phyloP scores from a whole-genome alignment of 106 monocot species.

The Platanthera zijinensis region DNA sequence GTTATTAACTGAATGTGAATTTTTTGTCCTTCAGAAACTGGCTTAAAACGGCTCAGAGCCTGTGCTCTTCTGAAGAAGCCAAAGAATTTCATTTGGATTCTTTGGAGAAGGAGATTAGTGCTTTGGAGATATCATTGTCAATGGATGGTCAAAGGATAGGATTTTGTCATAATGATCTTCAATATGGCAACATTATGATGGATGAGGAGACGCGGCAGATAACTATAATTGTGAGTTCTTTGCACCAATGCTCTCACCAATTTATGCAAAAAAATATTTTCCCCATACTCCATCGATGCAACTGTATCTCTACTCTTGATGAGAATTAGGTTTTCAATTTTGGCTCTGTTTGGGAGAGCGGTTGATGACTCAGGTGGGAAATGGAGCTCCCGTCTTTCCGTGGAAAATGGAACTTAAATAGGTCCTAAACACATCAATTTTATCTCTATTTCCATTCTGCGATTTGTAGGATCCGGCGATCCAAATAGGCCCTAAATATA shows the following conservation, averaged over 20 bases:
- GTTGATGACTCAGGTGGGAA: too few relatives aligned
- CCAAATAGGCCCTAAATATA: too few relatives aligned
- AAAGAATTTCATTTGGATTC: slow-evolving; percentile 46
- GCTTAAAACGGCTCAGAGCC: slow-evolving; percentile 32
- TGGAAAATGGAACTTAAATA: too few relatives aligned
- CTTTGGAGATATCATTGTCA: slow-evolving; percentile 37
- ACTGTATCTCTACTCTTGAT: not conserved
- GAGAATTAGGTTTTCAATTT: not conserved
- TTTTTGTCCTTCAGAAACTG: slow-evolving; percentile 42
- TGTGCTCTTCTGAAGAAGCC: slow-evolving; percentile 38
- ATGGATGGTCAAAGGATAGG: slow-evolving; percentile 39
- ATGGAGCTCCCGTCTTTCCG: too few relatives aligned
- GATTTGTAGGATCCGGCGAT: too few relatives aligned
- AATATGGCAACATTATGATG: slow-evolving; percentile 93
- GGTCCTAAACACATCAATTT: too few relatives aligned
- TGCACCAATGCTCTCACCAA: not conserved
- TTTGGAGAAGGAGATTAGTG: slow-evolving; percentile 52
- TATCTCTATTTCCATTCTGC: too few relatives aligned
- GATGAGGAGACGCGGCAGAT: slow-evolving; percentile 63
- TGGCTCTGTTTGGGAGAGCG: not conserved
- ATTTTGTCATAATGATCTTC: slow-evolving; percentile 96
- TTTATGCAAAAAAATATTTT: not conserved
- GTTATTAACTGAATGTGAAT: not conserved
- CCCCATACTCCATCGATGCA: not conserved
- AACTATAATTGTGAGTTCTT: slow-evolving; percentile 54